A percentile compares a stretch with the other conserved stretches of the same genome.
These are phyloP conservation scores for Aureobasidium mangrovei DNA, from an alignment of 2,329 filamentous ascomycete genomes.

Conservation along the genomic window DNA sequence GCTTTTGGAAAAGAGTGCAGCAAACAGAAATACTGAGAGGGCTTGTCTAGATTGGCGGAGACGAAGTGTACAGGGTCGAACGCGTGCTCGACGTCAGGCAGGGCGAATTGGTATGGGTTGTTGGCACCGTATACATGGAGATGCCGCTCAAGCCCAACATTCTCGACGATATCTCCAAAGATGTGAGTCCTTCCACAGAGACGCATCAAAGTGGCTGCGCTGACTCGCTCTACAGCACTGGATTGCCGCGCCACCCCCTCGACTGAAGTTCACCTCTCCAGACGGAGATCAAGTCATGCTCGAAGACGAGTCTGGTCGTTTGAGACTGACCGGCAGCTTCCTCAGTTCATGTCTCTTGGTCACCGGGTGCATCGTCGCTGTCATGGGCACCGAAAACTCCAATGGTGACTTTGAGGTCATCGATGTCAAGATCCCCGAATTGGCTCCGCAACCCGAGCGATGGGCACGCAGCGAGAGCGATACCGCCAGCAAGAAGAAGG, in stretches of 20 bases:
- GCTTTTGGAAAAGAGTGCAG: neutral
- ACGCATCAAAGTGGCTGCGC: neutral
- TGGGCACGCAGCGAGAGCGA: conserved; percentile 59
- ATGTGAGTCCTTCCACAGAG: conserved; percentile 47
- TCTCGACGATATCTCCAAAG: conserved; percentile 86
- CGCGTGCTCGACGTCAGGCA: conserved; percentile 91
- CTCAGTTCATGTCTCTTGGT: conserved; percentile 66
- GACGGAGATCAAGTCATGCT: conserved; percentile 63
- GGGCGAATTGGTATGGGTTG: conserved; percentile 90
- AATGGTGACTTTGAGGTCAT: conserved; percentile 90
- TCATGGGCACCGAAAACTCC: conserved; percentile 85
- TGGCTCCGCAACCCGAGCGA: conserved; percentile 70
- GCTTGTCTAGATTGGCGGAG: conserved; percentile 55
- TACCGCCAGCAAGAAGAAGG: conserved; percentile 28
- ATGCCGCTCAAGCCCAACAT: conserved; percentile 95
- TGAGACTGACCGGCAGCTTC: conserved; percentile 65
- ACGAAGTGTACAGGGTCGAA: conserved; percentile 67
- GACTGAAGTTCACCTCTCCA: conserved; percentile 64
- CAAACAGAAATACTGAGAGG: neutral
- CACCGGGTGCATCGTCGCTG: conserved; percentile 89
- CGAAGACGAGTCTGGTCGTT: conserved; percentile 88
- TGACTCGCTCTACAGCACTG: conserved; percentile 55
- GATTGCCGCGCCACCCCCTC: conserved; percentile 71
- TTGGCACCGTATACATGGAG: conserved; percentile 93
- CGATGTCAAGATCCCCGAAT: conserved; percentile 78